Percentiles rank a stretch among this genome's conserved stretches.
These are phyloP conservation scores for Microascus cirrosus DNA, from an alignment of 2,329 filamentous ascomycete genomes.

Conservation along the genomic window DNA sequence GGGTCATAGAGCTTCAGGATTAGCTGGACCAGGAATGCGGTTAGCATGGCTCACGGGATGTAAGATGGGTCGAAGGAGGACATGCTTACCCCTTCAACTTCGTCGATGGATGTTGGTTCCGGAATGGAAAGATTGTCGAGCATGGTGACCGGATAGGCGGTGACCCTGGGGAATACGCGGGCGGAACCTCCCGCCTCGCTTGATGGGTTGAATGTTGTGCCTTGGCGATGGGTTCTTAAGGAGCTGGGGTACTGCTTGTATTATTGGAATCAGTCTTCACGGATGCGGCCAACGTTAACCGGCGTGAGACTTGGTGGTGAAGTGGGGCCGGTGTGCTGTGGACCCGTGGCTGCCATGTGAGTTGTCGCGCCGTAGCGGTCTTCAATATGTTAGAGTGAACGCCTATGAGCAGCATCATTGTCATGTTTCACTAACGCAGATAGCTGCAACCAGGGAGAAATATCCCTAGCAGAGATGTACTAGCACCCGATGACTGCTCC, in stretches of 20 bases:
- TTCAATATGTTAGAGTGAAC: no score
- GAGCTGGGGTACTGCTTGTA: background rate
- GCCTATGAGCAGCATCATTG: no score
- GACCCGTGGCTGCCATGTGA: background rate
- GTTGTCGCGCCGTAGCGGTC: background rate
- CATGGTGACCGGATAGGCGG: background rate
- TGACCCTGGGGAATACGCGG: background rate
- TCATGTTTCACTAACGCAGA: no score
- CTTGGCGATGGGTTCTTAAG: background rate
- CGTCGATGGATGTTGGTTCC: constrained; percentile 4
- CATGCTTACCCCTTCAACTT: constrained; percentile 7
- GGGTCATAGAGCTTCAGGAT: constrained; percentile 43
- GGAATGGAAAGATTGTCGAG: background rate
- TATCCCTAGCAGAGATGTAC: no score
- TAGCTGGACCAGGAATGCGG: constrained; percentile 18
- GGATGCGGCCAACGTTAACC: background rate
- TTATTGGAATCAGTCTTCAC: background rate
- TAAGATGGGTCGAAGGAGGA: background rate
- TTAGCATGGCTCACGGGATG: background rate
- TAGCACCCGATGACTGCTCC: no score
- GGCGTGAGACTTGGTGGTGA: background rate
- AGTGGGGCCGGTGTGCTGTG: background rate
- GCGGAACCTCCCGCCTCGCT: background rate
- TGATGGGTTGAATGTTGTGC: background rate
- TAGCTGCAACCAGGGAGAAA: no score